Conservation (phyloP, 1,284 basidiomycete species). For the Earliella scabrosa region DNA sequence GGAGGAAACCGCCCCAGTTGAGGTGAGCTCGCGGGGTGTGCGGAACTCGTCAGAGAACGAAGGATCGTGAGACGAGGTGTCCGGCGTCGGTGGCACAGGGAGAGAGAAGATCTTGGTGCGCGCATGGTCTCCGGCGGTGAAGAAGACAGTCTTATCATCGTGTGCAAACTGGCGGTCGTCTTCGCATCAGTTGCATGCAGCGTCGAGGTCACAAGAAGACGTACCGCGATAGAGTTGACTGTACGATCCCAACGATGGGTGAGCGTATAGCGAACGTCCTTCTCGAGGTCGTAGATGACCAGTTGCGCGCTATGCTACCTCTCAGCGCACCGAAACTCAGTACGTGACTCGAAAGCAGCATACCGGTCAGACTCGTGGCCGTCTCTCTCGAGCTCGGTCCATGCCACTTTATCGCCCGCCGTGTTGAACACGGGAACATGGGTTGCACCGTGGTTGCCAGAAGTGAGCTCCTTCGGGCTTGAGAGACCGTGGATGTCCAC, state of each 20-base stretch:
- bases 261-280: slow-evolving; percentile 68
- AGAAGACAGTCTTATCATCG: slow-evolving; percentile 71
- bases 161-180: slow-evolving; percentile 62
- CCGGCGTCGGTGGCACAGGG: slow-evolving; percentile 65
- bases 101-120: slow-evolving; percentile 75
- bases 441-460: slow-evolving; percentile 83
- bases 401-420: slow-evolving; percentile 76
- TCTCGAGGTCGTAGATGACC: slow-evolving; percentile 76
- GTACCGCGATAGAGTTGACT: slow-evolving; percentile 61
- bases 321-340: neutral
- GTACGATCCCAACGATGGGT: slow-evolving; percentile 87
- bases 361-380: slow-evolving; percentile 87
- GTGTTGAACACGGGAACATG: slow-evolving; percentile 70
- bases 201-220: slow-evolving; percentile 18
- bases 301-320: slow-evolving; percentile 63
- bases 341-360: slow-evolving; percentile 4
- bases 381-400: slow-evolving; percentile 86
- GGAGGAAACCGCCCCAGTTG: slow-evolving; percentile 57
- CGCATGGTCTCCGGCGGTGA: slow-evolving; percentile 79
- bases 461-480: slow-evolving; percentile 70
- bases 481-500: slow-evolving; percentile 55
- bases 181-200: neutral
- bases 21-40: slow-evolving; percentile 62
- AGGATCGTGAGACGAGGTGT: slow-evolving; percentile 52
- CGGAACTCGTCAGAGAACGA: slow-evolving; percentile 50